Evolutionary conservation across 192 early-diverging fungal genomes (phyloP).

Genomic region (Coemansia sp.): DNA sequence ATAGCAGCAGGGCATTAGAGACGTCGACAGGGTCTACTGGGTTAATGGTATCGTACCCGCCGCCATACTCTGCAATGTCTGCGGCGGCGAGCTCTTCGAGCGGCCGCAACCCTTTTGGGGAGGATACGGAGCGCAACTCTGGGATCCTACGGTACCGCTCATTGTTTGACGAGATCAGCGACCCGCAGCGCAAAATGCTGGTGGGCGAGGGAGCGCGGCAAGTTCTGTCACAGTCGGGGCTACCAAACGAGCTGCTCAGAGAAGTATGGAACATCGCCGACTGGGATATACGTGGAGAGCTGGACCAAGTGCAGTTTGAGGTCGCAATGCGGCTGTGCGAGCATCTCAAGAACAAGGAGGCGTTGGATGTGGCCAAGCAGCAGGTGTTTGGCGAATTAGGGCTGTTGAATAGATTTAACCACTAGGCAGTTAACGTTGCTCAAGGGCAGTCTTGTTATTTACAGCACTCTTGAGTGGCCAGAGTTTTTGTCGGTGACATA

Average conservation of each 20-base stretch:
- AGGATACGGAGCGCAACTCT: slow-evolving; percentile 57
- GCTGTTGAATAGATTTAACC: slow-evolving; percentile 25
- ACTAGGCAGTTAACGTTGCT: too few species aligned
- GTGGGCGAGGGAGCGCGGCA: slow-evolving; percentile 15
- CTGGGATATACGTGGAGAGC: slow-evolving; percentile 77
- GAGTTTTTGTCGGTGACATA: too few species aligned
- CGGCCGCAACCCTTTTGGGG: slow-evolving; percentile 66
- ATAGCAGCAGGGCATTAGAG: background rate
- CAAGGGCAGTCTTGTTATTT: too few species aligned
- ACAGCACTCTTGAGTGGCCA: too few species aligned
- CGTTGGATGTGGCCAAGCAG: slow-evolving; percentile 20
- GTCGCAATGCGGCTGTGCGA: slow-evolving; percentile 74
- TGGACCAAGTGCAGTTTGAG: slow-evolving; percentile 80
- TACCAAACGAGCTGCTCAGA: slow-evolving; percentile 62
- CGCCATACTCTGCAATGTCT: slow-evolving; percentile 47
- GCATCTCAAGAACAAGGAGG: slow-evolving; percentile 33
- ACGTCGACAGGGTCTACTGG: slow-evolving; percentile 8
- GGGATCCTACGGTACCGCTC: slow-evolving; percentile 43
- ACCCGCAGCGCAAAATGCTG: slow-evolving; percentile 32
- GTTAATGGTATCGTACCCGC: slow-evolving; percentile 13
- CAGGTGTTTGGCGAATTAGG: slow-evolving; percentile 42
- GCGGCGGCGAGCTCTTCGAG: slow-evolving; percentile 24
- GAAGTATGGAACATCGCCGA: slow-evolving; percentile 76
- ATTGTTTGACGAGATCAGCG: slow-evolving; percentile 36
- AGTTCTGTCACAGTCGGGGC: slow-evolving; percentile 59